Base-by-base conservation (phyloP, 139 green algal genomes). In the Zygnema cylindricum region DNA sequence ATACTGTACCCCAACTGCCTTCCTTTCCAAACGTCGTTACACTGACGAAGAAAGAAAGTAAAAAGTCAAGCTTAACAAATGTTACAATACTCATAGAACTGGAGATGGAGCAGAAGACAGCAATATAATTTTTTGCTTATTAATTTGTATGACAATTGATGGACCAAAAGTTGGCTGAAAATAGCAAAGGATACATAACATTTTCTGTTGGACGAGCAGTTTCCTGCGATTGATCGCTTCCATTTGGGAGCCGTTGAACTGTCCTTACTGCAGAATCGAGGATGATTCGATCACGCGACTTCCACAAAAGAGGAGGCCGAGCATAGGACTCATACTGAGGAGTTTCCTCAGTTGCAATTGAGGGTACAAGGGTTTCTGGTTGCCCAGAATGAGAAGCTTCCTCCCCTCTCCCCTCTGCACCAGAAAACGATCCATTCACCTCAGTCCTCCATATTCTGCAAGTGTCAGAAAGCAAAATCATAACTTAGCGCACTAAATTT, bases 1-100 rank as follows among this genome's bases (percentile, higher is more conserved):
- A 79, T 41, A 79, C 36, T 25, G 71, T 79, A 25, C 71, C 71
- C 16, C 71, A 7, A 41, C 38, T 41, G 38, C 36, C 71, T 41
- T 43, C 71, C 38, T 7, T 16, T 43, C 71, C 71, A 7, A 79
- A 23, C 3, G 71, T 79, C 16, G 71, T 43, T 16, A 79, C 71
- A 54, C 71, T 79, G 71, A 54, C 71, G 71, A 11, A 79, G 7
- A 79, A 16, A 63, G 49, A 16, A 63, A 63, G n/a, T n/a, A n/a
- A n/a, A n/a, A n/a, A n/a, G n/a, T n/a, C n/a, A n/a, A n/a, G n/a
- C n/a, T n/a, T n/a, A n/a, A n/a, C n/a, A n/a, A n/a, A n/a, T n/a
- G n/a, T n/a, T n/a, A n/a, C n/a, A n/a, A n/a, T n/a, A n/a, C n/a
- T n/a, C n/a, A n/a, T n/a, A n/a, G n/a, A n/a, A n/a, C n/a, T n/a